Evolutionary conservation across 1,284 basidiomycete genomes (phyloP), one percentile per base, ranked within the genome.

Genomic region (Tilletia setariae): DNA sequence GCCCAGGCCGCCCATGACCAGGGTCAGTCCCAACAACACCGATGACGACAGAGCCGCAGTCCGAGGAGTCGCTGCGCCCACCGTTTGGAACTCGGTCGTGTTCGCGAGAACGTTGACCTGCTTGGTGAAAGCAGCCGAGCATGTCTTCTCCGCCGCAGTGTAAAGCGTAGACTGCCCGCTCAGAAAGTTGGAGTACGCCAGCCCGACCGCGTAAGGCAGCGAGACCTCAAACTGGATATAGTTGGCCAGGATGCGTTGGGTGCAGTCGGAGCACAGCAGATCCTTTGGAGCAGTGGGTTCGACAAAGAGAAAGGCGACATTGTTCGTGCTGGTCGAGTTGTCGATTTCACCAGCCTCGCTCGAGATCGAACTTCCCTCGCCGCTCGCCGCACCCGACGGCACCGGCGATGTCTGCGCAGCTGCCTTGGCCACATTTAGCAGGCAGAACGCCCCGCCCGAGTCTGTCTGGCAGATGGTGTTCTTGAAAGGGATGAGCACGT

Each of bases 211-310:
- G 68, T 79, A 79, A 1, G 78, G 78, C 56, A 78, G 73, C 13
- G 76, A 76, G 15, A 75, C 74, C 62, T 79, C 78, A 28, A 79
- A 79, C 62, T 70, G 67, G 70, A 79, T 79, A 70, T 79, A 79
- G 11, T 67, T 62, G 11, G 76, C 78, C 28, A 79, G 67, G 65
- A 79, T 78, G 65, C 65, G 67, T 51, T 74, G 71, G 15, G 76
- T 68, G 74, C 78, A 79, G n/a, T 65, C 63, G 47, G 74, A 73
- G 71, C 78, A 79, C 43, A 79, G 75, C 66, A 78, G 72, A 30
- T 69, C 65, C 64, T 77, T 74, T 59, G 72, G 68, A 25, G 68
- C 66, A 4, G 43, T 66, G 0, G 74, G 72, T 16, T 74, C 71
- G 66, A 79, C 70, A 69, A 78, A 79, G 63, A 79, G 70, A 70